phyloP scores from a whole-genome alignment of 805 yeast genomes.

The Candida vartiovaarae region DNA sequence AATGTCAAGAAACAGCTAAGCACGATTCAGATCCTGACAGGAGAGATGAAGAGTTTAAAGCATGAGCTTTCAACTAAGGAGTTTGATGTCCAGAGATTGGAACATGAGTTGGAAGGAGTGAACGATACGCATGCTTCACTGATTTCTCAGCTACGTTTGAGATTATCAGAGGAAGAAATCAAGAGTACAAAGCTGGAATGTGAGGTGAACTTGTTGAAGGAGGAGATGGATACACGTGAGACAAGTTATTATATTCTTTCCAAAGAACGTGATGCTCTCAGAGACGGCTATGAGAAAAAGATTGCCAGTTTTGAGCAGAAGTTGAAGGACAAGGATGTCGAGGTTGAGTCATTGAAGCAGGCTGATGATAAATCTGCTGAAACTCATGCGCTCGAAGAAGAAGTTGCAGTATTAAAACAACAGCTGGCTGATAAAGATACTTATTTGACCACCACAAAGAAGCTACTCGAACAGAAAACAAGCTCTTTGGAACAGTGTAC shows the following conservation, averaged over 20 bases:
- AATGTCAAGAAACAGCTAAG: constrained; percentile 8
- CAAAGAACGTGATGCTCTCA: constrained; percentile 3
- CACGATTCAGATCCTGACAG: constrained; percentile 8
- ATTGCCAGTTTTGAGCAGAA: constrained; percentile 1
- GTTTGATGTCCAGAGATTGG: constrained; percentile 7
- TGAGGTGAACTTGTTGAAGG: constrained; percentile 3
- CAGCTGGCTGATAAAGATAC: neutral
- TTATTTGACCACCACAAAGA: neutral
- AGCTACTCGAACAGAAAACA: neutral
- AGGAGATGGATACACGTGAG: constrained; percentile 4
- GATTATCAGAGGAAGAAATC: constrained; percentile 19
- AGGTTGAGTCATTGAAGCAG: constrained; percentile 1
- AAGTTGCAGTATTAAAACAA: neutral
- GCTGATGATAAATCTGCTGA: constrained; percentile 1
- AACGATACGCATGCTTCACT: constrained; percentile 4
- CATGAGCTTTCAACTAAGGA: constrained; percentile 11
- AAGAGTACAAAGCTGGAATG: constrained; percentile 6
- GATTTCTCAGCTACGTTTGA: constrained; percentile 2
- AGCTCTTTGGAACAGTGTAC: no score
- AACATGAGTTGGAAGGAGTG: constrained; percentile 5
- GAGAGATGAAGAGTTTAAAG: constrained; percentile 12
- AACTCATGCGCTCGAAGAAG: neutral
- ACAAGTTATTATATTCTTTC: constrained; percentile 1
- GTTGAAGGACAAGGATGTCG: constrained; percentile 2
- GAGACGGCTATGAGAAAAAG: neutral